Evolutionary conservation across 768 basidiomycete species (phyloP).

Genomic region (Hypholoma sublateritium): DNA sequence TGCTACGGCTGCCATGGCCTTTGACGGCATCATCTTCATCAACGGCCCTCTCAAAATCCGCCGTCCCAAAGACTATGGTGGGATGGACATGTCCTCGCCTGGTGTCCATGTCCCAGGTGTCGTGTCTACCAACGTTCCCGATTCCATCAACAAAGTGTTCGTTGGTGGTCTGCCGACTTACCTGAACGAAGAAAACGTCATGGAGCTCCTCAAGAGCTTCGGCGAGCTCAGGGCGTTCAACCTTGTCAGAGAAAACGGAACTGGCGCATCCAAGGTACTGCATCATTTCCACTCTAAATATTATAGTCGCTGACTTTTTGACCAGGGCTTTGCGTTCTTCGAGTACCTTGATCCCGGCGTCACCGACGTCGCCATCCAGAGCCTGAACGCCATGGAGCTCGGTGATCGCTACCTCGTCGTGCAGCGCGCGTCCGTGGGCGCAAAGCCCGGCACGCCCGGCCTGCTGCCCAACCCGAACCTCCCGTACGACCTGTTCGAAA

Average conservation of each 20-base stretch:
- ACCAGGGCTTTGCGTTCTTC: constrained; percentile 97
- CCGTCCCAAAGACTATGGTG: constrained; percentile 96
- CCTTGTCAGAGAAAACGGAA: constrained; percentile 91
- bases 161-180: constrained; percentile 95
- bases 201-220: constrained; percentile 96
- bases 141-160: constrained; percentile 97
- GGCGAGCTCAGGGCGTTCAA: constrained; percentile 98
- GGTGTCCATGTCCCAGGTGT: constrained; percentile 89
- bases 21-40: constrained; percentile 96
- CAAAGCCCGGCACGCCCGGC: constrained; percentile 68
- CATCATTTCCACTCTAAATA: neutral
- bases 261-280: constrained; percentile 81
- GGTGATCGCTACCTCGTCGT: constrained; percentile 96
- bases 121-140: constrained; percentile 95
- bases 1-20: constrained; percentile 94
- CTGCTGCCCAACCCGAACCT: constrained; percentile 67
- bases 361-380: constrained; percentile 95
- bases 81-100: constrained; percentile 61
- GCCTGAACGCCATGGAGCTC: constrained; percentile 96
- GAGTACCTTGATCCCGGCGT: constrained; percentile 90
- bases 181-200: constrained; percentile 97
- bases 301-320: constrained; percentile 4
- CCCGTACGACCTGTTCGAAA: constrained; percentile 80
- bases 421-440: constrained; percentile 94
- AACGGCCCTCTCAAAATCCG: constrained; percentile 97